A percentile compares a stretch with the other conserved stretches of the same genome.
These are phyloP conservation scores for Melaleuca alternifolia DNA, from an alignment of 345 rosid genomes.

Conservation along the genomic window DNA sequence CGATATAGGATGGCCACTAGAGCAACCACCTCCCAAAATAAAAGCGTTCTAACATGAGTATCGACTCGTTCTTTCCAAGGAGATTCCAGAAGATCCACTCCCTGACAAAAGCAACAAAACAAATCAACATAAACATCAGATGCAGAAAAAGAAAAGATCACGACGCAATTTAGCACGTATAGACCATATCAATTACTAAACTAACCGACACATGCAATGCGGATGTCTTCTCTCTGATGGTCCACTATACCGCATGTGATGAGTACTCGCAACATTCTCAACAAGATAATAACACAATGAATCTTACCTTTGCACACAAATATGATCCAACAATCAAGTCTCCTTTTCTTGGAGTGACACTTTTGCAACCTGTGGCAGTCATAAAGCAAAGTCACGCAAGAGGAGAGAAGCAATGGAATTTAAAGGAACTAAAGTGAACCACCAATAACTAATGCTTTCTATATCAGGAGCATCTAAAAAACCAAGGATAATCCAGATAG, in stretches of 20 bases:
- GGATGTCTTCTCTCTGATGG: not conserved
- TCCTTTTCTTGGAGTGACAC: slow-evolving; percentile 84
- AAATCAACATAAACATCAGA: no score
- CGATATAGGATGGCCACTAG: no score
- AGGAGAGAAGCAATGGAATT: not conserved
- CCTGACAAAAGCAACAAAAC: no score
- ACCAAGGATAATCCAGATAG: no score
- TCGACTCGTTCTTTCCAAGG: no score
- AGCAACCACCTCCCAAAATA: no score
- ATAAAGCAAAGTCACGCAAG: not conserved
- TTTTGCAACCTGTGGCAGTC: slow-evolving; percentile 61
- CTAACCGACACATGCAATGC: not conserved
- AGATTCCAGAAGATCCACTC: no score
- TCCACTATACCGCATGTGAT: no score
- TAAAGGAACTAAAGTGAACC: not conserved
- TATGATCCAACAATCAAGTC: slow-evolving; percentile 50
- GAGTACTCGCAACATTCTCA: not conserved
- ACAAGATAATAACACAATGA: not conserved
- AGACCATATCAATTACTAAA: not conserved
- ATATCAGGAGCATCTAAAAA: no score
- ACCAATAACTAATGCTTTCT: no score
- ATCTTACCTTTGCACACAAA: slow-evolving; percentile 56
- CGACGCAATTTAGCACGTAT: slow-evolving; percentile 87
- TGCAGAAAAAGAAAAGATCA: not conserved
- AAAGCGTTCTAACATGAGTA: no score